Evolutionary conservation across 495 filamentous ascomycete species (phyloP).

Genomic region (Xylaria scruposa): DNA sequence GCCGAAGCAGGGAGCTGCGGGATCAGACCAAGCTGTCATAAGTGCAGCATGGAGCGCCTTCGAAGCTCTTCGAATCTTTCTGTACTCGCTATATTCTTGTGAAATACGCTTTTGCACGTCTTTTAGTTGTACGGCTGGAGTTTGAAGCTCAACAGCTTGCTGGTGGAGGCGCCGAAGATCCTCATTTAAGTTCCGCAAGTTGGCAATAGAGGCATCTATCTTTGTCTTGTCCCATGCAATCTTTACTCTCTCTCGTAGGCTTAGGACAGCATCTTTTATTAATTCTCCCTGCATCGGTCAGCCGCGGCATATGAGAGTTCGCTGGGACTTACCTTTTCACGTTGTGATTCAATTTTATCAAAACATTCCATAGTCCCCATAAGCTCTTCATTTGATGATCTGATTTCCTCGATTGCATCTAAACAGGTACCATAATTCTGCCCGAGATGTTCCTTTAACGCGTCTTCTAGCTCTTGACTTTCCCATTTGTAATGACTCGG

Average conservation of each 20-base stretch:
- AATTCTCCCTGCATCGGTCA: neutral
- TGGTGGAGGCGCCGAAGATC: neutral
- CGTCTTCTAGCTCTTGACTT: neutral
- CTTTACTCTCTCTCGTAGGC: neutral
- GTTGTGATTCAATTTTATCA: neutral
- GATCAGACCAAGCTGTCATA: neutral
- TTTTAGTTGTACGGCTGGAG: neutral
- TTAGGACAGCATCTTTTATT: neutral
- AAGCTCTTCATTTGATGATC: neutral
- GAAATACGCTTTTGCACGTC: neutral
- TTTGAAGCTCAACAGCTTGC: neutral
- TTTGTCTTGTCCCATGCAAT: neutral
- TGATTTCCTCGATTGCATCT: neutral
- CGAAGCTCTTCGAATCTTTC: neutral
- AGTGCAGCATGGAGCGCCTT: neutral
- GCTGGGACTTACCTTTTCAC: neutral
- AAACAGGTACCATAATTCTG: neutral
- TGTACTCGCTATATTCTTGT: neutral
- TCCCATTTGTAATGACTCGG: neutral
- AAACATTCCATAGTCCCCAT: neutral
- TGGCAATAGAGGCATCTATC: neutral
- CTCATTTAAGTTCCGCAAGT: neutral
- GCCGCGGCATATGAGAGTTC: neutral
- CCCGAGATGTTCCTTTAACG: neutral
- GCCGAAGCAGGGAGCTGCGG: neutral